phyloP scores from a whole-genome alignment of 345 rosid species.

The Toxicodendron radicans region DNA sequence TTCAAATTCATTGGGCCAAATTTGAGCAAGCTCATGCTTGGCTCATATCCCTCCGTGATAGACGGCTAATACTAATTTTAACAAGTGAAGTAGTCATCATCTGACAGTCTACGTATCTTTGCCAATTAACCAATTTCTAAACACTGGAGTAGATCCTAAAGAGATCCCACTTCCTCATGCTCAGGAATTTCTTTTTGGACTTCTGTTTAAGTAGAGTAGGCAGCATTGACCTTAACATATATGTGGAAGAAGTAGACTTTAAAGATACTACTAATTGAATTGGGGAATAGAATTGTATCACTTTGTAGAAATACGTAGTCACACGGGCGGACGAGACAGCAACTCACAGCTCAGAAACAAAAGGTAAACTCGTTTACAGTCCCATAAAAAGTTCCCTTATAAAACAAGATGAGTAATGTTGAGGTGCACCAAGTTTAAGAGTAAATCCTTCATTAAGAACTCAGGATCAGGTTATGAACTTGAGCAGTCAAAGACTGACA shows the following conservation, averaged over 20 bases:
- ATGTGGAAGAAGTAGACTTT: conserved; percentile 8
- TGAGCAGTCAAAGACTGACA: not conserved
- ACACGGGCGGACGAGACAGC: no score
- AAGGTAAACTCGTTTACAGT: not conserved
- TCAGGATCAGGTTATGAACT: not conserved
- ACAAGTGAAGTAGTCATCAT: no score
- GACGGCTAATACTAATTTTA: not conserved
- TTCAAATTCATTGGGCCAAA: not conserved
- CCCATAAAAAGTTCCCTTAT: not conserved
- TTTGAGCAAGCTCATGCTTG: not conserved
- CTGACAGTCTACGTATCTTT: not conserved
- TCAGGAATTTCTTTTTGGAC: conserved; percentile 16
- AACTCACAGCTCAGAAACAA: no score
- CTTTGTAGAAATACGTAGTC: no score
- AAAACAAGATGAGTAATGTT: not conserved
- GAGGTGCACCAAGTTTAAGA: not conserved
- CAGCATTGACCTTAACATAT: no score
- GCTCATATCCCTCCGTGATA: not conserved
- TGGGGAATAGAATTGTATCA: not conserved
- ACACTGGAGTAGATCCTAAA: conserved; percentile 8
- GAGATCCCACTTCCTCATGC: conserved; percentile 16
- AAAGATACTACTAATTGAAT: conserved; percentile 4
- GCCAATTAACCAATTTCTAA: not conserved
- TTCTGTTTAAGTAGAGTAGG: not conserved
- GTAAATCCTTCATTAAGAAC: not conserved